Conservation (phyloP, 1,284 basidiomycete genomes). For the Agaricales sp. region DNA sequence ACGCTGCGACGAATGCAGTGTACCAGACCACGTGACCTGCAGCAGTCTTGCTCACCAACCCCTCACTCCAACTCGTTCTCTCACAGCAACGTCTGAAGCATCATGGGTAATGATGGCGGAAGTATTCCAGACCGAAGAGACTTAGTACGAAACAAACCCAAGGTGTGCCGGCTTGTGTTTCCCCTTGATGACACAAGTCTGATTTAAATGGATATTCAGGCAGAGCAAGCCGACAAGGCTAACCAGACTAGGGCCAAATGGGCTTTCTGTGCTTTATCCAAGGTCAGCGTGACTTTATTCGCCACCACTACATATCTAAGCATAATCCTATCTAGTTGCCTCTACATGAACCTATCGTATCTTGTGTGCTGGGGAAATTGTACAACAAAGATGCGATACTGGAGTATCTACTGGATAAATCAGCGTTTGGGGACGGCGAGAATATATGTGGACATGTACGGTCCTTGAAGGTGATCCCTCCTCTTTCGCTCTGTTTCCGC, state of each 20-base stretch:
- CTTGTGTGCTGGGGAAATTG: slow-evolving; percentile 82
- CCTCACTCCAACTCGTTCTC: too few relatives aligned
- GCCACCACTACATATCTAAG: not conserved
- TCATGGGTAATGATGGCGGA: slow-evolving; percentile 85
- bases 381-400: slow-evolving; percentile 92
- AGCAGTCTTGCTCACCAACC: too few relatives aligned
- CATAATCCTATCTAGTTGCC: slow-evolving; percentile 40
- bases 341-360: slow-evolving; percentile 80
- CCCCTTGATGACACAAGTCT: not conserved
- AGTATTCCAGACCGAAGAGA: slow-evolving; percentile 79
- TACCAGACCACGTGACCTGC: too few relatives aligned
- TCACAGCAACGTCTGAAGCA: too few relatives aligned
- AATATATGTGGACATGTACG: slow-evolving; percentile 82
- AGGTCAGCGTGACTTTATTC: slow-evolving; percentile 38
- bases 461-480: slow-evolving; percentile 65
- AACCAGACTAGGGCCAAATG: slow-evolving; percentile 80
- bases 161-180: slow-evolving; percentile 28
- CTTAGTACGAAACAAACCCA: slow-evolving; percentile 65
- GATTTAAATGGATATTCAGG: slow-evolving; percentile 23
- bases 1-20: too few relatives aligned
- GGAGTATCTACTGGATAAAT: slow-evolving; percentile 75
- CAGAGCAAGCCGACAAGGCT: slow-evolving; percentile 78
- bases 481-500: not conserved
- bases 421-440: slow-evolving; percentile 73
- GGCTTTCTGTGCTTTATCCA: slow-evolving; percentile 88